Evolutionary conservation across 129 eudicot species (phyloP).

Genomic region (Pulicaria dysenterica): DNA sequence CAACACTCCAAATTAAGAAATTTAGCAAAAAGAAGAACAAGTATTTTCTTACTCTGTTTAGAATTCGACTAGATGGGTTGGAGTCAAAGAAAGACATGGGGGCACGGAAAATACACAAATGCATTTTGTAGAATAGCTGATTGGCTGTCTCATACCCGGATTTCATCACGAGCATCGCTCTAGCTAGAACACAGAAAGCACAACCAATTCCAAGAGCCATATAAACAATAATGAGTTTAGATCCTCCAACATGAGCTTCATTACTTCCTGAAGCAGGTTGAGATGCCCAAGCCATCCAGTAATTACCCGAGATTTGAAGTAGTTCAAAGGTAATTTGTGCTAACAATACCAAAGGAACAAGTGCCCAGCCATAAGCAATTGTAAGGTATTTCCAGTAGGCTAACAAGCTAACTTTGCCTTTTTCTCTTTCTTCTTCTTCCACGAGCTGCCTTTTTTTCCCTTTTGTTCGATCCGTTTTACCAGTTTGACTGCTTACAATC

Average conservation of each 20-base stretch:
- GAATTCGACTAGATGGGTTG: constrained; percentile 82
- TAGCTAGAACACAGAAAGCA: constrained; percentile 57
- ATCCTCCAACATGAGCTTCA: constrained; percentile 44
- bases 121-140: constrained; percentile 76
- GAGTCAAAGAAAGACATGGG: constrained; percentile 99
- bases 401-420: constrained; percentile 68
- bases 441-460: constrained; percentile 62
- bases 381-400: constrained; percentile 87
- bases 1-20: neutral
- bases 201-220: constrained; percentile 73
- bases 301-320: constrained; percentile 75
- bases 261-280: constrained; percentile 50
- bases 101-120: constrained; percentile 71
- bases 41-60: constrained; percentile 63
- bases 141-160: constrained; percentile 70
- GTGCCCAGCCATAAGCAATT: constrained; percentile 77
- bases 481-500: constrained; percentile 29
- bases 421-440: constrained; percentile 87
- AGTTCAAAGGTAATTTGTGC: constrained; percentile 64
- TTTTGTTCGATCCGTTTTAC: constrained; percentile 28
- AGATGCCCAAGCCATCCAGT: constrained; percentile 97
- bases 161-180: constrained; percentile 51
- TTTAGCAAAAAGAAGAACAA: constrained; percentile 5
- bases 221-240: constrained; percentile 62
- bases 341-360: constrained; percentile 68